phyloP scores from a whole-genome alignment of 805 yeast species.

The Zygoascus ofunaensis region DNA sequence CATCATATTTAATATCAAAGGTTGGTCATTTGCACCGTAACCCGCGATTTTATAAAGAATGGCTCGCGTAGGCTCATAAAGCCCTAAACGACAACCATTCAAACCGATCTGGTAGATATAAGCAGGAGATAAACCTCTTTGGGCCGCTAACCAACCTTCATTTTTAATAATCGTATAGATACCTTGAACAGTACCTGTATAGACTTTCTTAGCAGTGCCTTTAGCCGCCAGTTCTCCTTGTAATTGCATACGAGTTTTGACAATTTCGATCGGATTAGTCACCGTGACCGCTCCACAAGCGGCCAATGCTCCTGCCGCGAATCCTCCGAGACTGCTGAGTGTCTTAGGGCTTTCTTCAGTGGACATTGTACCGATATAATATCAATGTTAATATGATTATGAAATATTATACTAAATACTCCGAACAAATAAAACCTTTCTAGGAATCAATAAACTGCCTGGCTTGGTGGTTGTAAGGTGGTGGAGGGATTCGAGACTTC shows the following conservation, averaged over 20 bases:
- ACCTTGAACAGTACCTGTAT: slow-evolving; percentile 83
- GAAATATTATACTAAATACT: no score
- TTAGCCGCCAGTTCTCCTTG: slow-evolving; percentile 79
- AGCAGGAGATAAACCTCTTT: slow-evolving; percentile 83
- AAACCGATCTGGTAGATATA: slow-evolving; percentile 83
- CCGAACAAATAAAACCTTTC: no score
- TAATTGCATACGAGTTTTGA: slow-evolving; percentile 91
- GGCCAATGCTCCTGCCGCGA: slow-evolving; percentile 84
- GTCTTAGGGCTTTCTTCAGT: slow-evolving; percentile 11
- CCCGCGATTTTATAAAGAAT: slow-evolving; percentile 45
- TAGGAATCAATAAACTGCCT: no score
- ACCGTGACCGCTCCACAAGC: slow-evolving; percentile 97
- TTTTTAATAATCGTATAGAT: slow-evolving; percentile 56
- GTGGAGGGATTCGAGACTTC: no score
- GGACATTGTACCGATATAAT: no score
- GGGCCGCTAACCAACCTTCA: slow-evolving; percentile 84
- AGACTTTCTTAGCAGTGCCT: slow-evolving; percentile 41
- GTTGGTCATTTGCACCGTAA: slow-evolving; percentile 40
- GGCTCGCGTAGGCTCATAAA: slow-evolving; percentile 81
- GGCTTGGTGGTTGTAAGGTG: no score
- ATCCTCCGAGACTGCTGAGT: slow-evolving; percentile 56
- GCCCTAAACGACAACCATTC: slow-evolving; percentile 90
- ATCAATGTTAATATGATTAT: no score
- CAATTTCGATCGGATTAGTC: slow-evolving; percentile 91
- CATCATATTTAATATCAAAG: slow-evolving; percentile 54